phyloP scores from a whole-genome alignment of 2,329 filamentous ascomycete species.

The Arachnopeziza araneosa region DNA sequence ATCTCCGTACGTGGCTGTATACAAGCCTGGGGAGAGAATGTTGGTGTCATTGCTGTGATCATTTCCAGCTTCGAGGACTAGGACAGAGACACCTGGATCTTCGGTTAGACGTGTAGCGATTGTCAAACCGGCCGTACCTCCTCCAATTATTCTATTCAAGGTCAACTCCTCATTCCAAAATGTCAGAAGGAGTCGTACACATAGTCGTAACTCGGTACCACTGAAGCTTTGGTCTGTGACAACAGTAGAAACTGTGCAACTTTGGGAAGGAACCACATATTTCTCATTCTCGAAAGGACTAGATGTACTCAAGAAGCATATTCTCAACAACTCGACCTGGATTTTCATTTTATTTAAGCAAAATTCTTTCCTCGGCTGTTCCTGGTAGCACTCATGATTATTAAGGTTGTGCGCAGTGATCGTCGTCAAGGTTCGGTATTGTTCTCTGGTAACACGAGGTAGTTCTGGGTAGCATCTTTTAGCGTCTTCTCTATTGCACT shows the following conservation, averaged over 20 bases:
- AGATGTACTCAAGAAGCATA: too few relatives aligned
- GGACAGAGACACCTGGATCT: conserved; percentile 40
- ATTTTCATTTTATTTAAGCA: too few relatives aligned
- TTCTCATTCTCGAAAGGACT: not conserved
- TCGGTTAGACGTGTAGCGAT: conserved; percentile 48
- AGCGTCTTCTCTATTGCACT: too few relatives aligned
- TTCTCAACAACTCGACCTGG: too few relatives aligned
- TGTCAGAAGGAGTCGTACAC: not conserved
- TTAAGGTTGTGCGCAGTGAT: too few relatives aligned
- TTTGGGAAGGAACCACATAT: not conserved
- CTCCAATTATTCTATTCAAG: conserved; percentile 23
- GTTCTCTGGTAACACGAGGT: too few relatives aligned
- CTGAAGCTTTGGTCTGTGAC: not conserved
- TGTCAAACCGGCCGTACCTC: conserved; percentile 42
- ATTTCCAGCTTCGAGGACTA: conserved; percentile 43
- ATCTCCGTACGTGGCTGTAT: conserved; percentile 28
- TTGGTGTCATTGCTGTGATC: conserved; percentile 32
- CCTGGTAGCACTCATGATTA: too few relatives aligned
- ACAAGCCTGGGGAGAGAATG: conserved; percentile 33
- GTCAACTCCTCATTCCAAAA: not conserved
- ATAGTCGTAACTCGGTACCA: not conserved
- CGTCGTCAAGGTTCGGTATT: too few relatives aligned
- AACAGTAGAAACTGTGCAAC: not conserved
- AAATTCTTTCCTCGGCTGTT: too few relatives aligned
- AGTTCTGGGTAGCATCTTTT: too few relatives aligned